Evolutionary conservation across 257 asterid genomes (phyloP).

Genomic region (Buddleja alternifolia): DNA sequence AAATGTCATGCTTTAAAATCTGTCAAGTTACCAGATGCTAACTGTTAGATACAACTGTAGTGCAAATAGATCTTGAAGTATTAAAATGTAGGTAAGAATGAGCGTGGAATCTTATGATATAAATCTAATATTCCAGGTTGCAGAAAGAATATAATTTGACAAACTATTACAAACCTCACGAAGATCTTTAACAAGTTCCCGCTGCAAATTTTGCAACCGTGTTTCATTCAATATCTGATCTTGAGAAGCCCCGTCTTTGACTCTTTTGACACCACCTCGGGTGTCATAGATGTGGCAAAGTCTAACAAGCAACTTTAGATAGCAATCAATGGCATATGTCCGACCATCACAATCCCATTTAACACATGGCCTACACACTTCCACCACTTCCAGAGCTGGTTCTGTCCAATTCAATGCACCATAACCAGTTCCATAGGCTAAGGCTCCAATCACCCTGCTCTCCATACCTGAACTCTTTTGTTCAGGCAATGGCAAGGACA

Average conservation of each 20-base stretch:
- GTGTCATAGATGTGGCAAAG: conserved; percentile 89
- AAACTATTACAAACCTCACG: conserved; percentile 64
- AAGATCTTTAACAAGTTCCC: conserved; percentile 77
- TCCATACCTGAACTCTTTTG: conserved; percentile 82
- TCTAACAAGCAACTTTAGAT: conserved; percentile 83
- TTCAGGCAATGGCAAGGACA: conserved; percentile 87
- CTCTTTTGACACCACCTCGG: conserved; percentile 90
- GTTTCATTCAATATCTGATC: conserved; percentile 92
- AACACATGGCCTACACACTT: conserved; percentile 90
- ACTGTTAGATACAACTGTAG: conserved; percentile 1
- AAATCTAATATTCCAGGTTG: not conserved
- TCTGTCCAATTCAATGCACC: conserved; percentile 96
- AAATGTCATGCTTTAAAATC: conserved; percentile 12
- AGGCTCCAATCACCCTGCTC: conserved; percentile 90
- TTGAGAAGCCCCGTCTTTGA: conserved; percentile 93
- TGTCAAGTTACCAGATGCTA: not conserved
- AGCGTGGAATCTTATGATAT: not conserved
- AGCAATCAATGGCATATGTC: conserved; percentile 91
- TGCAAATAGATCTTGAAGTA: not conserved
- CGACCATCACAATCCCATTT: conserved; percentile 95
- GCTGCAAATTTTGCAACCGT: conserved; percentile 80
- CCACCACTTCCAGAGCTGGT: conserved; percentile 90
- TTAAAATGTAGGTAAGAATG: not conserved
- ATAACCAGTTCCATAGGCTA: conserved; percentile 95
- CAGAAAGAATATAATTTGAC: conserved; percentile 7